These are phyloP conservation scores for Pyrenopolyporus hunteri DNA, from an alignment of 495 filamentous ascomycete species.

Conservation along the genomic window DNA sequence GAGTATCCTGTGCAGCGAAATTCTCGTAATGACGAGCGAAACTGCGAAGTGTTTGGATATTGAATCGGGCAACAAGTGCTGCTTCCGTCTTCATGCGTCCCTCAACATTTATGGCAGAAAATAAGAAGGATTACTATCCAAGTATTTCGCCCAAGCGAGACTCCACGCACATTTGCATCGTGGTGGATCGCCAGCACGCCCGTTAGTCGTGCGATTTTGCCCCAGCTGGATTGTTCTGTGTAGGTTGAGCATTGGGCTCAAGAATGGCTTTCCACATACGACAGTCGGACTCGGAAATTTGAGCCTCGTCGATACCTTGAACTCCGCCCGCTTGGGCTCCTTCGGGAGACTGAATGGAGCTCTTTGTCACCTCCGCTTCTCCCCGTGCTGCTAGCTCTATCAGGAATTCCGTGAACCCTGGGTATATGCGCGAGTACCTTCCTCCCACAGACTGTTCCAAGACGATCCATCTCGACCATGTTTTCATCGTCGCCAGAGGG, in stretches of 20 bases:
- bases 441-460: not conserved
- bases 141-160: too few species aligned
- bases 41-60: too few species aligned
- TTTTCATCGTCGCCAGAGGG: not conserved
- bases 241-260: not conserved
- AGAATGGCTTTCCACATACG: not conserved
- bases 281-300: not conserved
- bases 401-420: slow-evolving; percentile 1
- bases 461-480: not conserved
- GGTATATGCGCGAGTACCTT: not conserved
- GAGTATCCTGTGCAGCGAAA: too few species aligned
- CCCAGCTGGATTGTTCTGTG: too few species aligned
- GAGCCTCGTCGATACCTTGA: not conserved
- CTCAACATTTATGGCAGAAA: too few species aligned
- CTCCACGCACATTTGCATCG: too few species aligned
- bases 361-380: not conserved
- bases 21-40: too few species aligned
- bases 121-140: too few species aligned
- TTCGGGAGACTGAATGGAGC: not conserved
- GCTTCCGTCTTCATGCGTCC: not conserved
- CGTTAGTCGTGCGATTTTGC: too few species aligned
- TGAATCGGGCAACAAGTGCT: not conserved
- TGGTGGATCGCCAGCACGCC: too few species aligned
- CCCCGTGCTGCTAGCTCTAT: not conserved
- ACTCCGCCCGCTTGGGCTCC: not conserved